Base-by-base conservation (phyloP, 371 early-diverging fungal genomes). In the Fennellomyces sp. region DNA sequence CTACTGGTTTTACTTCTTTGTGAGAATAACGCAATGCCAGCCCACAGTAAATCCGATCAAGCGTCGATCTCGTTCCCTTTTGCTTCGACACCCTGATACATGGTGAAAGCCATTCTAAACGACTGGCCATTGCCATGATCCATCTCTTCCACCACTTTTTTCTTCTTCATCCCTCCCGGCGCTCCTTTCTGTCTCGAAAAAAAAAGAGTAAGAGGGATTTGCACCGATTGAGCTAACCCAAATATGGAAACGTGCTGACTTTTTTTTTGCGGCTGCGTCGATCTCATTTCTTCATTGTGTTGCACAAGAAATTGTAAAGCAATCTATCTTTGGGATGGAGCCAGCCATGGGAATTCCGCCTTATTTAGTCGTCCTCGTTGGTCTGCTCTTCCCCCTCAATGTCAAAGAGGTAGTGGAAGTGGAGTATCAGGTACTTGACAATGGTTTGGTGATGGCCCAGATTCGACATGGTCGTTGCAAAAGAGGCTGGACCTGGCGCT, bases 351-450 rank as follows among this genome's bases (percentile, higher is more conserved):
- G 35, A 33, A 33, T 11, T 39, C 17, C 13, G 13, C 17, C 39
- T 39, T 11, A 3, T 45, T 5, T 21, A 45, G n/a, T 39, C 39
- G 13, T 30, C 33, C 15, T 50, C 59, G 1, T 29, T 17, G 36
- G 19, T 38, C 21, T 19, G 17, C 56, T 81, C 65, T 26, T 91
- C 91, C n/a, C 67, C 76, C 60, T 92, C 93, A 21, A 90, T 80
- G 70, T 91, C 88, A 72, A 92, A 93, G 2, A 93, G 64, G 82
- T 91, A 92, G 69, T 93, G 93, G 60, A 91, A 92, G 56, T 92
- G 91, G 26, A 93, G 60, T 23, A 93, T 92, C 55, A 93, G 69
- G 63, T 91, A 89, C 64, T 91, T 91, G 55, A 93, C 88, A 29
- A 93, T 87, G 52, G 82, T 88, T 63, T 88, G 91, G 30, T 90